phyloP scores from a whole-genome alignment of 2,329 filamentous ascomycete species.

The Exophiala spinifera region DNA sequence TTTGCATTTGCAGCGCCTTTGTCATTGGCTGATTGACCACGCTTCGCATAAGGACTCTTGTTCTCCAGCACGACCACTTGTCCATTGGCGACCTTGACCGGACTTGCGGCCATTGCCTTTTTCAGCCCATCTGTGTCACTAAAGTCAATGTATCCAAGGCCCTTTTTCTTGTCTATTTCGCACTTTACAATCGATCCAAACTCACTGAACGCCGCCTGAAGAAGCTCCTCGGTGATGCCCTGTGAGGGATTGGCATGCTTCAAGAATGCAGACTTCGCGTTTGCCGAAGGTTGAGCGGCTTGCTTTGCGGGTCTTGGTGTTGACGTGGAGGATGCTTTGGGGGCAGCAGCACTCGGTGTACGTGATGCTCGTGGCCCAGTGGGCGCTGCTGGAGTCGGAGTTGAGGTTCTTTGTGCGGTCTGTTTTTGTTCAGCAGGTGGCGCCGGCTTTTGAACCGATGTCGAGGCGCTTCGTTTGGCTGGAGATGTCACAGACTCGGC shows the following conservation, averaged over 20 bases:
- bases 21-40: slow-evolving; percentile 7
- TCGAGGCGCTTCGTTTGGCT: slow-evolving; percentile 9
- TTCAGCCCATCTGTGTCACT: slow-evolving; percentile 66
- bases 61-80: slow-evolving; percentile 83
- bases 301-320: slow-evolving; percentile 30
- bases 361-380: slow-evolving; percentile 27
- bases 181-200: slow-evolving; percentile 76
- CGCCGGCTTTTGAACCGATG: slow-evolving; percentile 31
- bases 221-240: slow-evolving; percentile 78
- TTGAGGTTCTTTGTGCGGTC: slow-evolving; percentile 32
- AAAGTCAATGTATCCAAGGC: slow-evolving; percentile 92
- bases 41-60: slow-evolving; percentile 42
- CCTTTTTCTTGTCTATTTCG: slow-evolving; percentile 92
- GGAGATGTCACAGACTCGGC: background rate
- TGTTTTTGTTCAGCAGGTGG: slow-evolving; percentile 30
- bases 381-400: slow-evolving; percentile 17
- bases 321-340: slow-evolving; percentile 11
- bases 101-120: slow-evolving; percentile 78
- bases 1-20: slow-evolving; percentile 3
- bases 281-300: slow-evolving; percentile 37
- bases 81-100: slow-evolving; percentile 76
- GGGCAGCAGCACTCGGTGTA: slow-evolving; percentile 14
- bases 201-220: slow-evolving; percentile 68
- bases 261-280: slow-evolving; percentile 67
- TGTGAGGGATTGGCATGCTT: slow-evolving; percentile 87